phyloP scores from a whole-genome alignment of 257 asterid genomes.

The Forsythia suspensa region DNA sequence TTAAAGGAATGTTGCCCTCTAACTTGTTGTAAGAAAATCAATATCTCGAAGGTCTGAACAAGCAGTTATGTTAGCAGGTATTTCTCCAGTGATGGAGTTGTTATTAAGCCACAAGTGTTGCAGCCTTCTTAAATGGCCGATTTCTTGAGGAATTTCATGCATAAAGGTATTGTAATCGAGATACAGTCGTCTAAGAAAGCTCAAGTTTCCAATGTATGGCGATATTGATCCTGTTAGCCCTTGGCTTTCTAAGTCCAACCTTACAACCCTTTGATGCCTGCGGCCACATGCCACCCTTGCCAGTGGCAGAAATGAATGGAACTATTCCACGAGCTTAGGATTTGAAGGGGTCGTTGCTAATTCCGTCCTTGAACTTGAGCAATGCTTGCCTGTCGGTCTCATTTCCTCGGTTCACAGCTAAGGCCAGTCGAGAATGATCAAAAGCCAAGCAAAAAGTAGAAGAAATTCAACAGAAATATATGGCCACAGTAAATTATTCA shows the following conservation, averaged over 20 bases:
- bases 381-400: slow-evolving; percentile 14
- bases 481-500: no score
- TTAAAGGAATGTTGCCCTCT: no score
- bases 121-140: background rate
- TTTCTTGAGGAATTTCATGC: slow-evolving; percentile 11
- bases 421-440: no score
- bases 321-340: slow-evolving; percentile 15
- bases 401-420: no score
- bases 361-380: slow-evolving; percentile 10
- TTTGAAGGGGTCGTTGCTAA: slow-evolving; percentile 14
- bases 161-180: background rate
- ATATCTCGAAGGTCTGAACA: background rate
- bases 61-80: slow-evolving; percentile 13
- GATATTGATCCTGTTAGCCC: slow-evolving; percentile 17
- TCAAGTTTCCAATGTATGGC: slow-evolving; percentile 17
- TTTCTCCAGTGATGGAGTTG: slow-evolving; percentile 9
- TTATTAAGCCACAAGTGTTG: slow-evolving; percentile 5
- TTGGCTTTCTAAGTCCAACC: background rate
- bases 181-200: slow-evolving; percentile 15
- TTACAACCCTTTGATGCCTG: background rate
- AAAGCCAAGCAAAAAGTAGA: no score
- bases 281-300: slow-evolving; percentile 15
- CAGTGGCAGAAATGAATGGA: slow-evolving; percentile 19
- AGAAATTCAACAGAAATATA: no score
- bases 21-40: no score